Percentiles rank a stretch among this genome's conserved stretches.
phyloP scores from a whole-genome alignment of 2,329 filamentous ascomycete genomes.

The Diaporthe aspalathi region DNA sequence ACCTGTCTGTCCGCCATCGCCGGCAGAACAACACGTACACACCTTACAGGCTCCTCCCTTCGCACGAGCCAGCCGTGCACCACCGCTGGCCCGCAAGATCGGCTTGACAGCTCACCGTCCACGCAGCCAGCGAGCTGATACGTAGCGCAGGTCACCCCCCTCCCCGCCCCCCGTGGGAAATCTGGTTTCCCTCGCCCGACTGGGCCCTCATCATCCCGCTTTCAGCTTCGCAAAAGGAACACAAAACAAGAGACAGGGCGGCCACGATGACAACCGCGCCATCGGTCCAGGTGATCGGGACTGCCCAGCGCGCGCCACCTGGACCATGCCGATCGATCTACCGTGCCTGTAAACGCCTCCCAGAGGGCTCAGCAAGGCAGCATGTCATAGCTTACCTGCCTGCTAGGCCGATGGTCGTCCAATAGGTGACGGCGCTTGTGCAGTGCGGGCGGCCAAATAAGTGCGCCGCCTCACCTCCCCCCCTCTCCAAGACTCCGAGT shows the following conservation, averaged over 20 bases:
- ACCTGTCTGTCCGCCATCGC: constrained; percentile 1
- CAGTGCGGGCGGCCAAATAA: background rate
- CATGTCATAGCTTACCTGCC: background rate
- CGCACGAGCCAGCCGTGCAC: background rate
- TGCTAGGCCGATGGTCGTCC: background rate
- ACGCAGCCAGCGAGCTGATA: background rate
- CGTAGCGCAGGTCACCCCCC: background rate
- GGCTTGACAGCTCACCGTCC: constrained; percentile 26
- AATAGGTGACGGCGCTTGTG: constrained; percentile 3
- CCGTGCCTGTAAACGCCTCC: background rate
- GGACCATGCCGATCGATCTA: constrained; percentile 21
- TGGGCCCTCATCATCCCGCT: background rate
- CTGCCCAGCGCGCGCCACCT: constrained; percentile 7
- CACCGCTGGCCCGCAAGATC: constrained; percentile 17
- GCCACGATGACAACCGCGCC: background rate
- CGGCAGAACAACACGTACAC: background rate
- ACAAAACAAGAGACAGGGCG: background rate
- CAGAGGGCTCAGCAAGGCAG: background rate
- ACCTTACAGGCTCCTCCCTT: constrained; percentile 1
- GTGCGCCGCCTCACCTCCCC: background rate
- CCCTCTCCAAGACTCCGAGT: background rate
- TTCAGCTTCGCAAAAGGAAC: background rate
- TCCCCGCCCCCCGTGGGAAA: background rate
- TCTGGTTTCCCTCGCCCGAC: constrained; percentile 19
- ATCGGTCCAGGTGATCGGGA: constrained; percentile 27